phyloP scores from a whole-genome alignment of 495 filamentous ascomycete genomes.

The Aspergillus nidulans region DNA sequence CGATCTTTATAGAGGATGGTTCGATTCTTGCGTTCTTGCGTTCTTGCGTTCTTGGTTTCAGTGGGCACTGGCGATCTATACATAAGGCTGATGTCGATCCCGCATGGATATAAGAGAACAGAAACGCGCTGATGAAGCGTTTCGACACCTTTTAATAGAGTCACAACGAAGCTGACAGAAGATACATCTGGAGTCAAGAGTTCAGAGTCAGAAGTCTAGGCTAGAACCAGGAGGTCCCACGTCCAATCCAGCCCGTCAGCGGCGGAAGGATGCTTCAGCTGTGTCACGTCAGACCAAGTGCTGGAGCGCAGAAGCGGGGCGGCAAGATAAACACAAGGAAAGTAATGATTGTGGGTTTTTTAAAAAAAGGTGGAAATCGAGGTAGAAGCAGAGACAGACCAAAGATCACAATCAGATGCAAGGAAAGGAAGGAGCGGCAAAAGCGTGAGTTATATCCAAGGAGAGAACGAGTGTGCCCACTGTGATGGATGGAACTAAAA shows the following conservation, averaged over 20 bases:
- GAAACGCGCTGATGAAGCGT: neutral
- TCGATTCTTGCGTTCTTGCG: neutral
- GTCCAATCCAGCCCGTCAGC: conserved; percentile 1
- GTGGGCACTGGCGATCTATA: neutral
- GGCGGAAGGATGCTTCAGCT: conserved; percentile 6
- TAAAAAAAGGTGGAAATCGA: no score
- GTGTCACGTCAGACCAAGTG: conserved; percentile 7
- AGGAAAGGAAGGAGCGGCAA: conserved; percentile 1
- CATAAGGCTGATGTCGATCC: neutral
- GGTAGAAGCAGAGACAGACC: no score
- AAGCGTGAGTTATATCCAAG: conserved; percentile 8
- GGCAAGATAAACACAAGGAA: conserved; percentile 10
- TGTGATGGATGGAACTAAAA: neutral
- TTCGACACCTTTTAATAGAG: neutral
- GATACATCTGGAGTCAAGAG: no score
- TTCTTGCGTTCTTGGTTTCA: neutral
- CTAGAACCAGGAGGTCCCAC: neutral
- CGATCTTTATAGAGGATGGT: neutral
- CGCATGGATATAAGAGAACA: neutral
- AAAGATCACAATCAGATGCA: no score
- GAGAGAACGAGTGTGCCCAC: conserved; percentile 1
- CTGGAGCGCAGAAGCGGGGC: conserved; percentile 4
- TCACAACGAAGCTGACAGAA: neutral
- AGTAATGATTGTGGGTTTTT: no score
- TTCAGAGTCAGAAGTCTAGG: no score